phyloP scores from a whole-genome alignment of 1,139 yeast species.

The Geotrichum macrosporum region DNA sequence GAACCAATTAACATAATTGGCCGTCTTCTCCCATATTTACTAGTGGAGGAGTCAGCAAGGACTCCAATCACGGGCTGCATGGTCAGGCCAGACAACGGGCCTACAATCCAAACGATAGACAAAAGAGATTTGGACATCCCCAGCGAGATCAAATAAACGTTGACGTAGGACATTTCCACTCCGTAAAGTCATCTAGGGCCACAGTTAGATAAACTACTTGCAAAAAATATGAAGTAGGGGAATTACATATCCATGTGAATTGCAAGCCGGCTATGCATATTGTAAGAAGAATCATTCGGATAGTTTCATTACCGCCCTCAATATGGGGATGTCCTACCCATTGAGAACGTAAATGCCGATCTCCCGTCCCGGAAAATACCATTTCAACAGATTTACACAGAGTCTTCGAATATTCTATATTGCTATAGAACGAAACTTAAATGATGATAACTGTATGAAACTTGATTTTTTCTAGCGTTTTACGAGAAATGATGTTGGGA shows the following conservation, averaged over 20 bases:
- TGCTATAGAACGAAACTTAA: no score
- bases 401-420: conserved; percentile 1
- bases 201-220: neutral
- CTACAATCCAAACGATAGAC: conserved; percentile 60
- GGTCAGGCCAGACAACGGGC: conserved; percentile 55
- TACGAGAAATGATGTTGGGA: no score
- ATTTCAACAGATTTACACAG: no score
- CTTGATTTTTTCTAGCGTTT: no score
- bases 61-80: conserved; percentile 60
- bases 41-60: conserved; percentile 48
- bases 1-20: conserved; percentile 56
- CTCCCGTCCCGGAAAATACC: no score
- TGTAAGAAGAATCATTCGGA: conserved; percentile 37
- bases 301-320: conserved; percentile 32
- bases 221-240: neutral
- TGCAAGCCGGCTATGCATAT: conserved; percentile 40
- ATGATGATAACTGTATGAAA: no score
- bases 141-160: conserved; percentile 43
- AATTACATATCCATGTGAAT: conserved; percentile 39
- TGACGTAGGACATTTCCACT: conserved; percentile 41
- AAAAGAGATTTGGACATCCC: conserved; percentile 52
- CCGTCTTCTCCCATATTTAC: conserved; percentile 48
- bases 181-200: conserved; percentile 27
- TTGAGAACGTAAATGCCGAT: no score
- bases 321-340: conserved; percentile 37